Evolutionary conservation across 192 early-diverging fungal species (phyloP).

Genomic region (Coemansia sp.): DNA sequence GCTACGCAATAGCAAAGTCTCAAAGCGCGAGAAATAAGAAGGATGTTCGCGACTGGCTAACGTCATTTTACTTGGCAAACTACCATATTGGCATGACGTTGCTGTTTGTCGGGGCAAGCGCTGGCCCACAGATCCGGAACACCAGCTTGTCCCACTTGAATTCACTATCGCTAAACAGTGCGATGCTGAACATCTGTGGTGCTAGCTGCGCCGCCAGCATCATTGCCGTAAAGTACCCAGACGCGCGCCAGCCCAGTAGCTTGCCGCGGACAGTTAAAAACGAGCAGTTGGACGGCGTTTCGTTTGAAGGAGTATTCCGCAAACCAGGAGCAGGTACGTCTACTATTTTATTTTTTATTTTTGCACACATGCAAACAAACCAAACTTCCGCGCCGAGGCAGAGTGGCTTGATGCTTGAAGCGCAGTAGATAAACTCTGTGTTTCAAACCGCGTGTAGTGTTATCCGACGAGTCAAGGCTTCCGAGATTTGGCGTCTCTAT

Average conservation of each 20-base stretch:
- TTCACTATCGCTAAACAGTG: constrained; percentile 7
- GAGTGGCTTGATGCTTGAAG: not conserved
- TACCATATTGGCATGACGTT: constrained; percentile 13
- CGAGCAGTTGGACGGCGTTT: constrained; percentile 1
- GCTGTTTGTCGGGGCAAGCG: not conserved
- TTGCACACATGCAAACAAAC: too few relatives aligned
- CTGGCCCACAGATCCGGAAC: not conserved
- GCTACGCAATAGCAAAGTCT: constrained; percentile 28
- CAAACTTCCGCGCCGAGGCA: too few relatives aligned
- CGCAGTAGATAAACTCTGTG: not conserved
- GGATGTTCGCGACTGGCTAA: constrained; percentile 25
- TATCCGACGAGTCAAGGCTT: not conserved
- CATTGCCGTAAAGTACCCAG: not conserved
- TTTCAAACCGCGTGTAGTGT: not conserved
- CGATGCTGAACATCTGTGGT: constrained; percentile 13
- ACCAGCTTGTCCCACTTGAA: not conserved
- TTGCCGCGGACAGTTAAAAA: not conserved
- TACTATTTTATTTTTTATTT: too few relatives aligned
- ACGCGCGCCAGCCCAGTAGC: not conserved
- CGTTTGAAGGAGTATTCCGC: constrained; percentile 30
- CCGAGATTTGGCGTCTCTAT: constrained; percentile 10
- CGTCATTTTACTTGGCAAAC: constrained; percentile 22
- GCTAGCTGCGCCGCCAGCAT: not conserved
- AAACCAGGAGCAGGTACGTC: not conserved
- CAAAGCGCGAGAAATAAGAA: constrained; percentile 22